Percentiles rank a stretch among this genome's conserved stretches.
Conservation (phyloP, 1,139 yeast genomes). For the Nadsonia commutata region DNA sequence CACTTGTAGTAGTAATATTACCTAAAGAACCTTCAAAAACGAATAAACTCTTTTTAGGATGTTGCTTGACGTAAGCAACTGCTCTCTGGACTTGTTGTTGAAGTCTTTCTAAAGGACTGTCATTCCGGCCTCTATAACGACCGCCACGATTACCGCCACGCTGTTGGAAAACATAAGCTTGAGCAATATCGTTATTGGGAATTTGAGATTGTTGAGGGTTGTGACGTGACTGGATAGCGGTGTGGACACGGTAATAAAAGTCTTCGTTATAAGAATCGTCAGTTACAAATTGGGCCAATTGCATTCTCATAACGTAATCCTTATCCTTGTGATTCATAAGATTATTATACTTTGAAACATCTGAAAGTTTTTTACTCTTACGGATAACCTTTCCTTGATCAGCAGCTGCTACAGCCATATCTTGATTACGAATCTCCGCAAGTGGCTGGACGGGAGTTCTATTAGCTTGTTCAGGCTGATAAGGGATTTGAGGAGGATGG, state of each 20-base stretch:
- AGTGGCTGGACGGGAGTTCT: constrained; percentile 12
- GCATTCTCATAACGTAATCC: constrained; percentile 87
- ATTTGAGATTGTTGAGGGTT: constrained; percentile 24
- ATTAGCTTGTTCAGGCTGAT: neutral
- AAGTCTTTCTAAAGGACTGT: constrained; percentile 91
- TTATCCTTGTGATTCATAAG: constrained; percentile 95
- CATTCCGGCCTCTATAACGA: constrained; percentile 58
- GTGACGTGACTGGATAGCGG: constrained; percentile 58
- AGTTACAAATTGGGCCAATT: constrained; percentile 86
- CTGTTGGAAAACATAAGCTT: constrained; percentile 86
- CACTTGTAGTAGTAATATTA: constrained; percentile 56
- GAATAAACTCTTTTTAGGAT: constrained; percentile 58
- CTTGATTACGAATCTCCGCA: constrained; percentile 22
- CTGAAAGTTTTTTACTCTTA: constrained; percentile 57
- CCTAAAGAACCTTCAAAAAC: constrained; percentile 87
- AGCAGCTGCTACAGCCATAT: constrained; percentile 13
- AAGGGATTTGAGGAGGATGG: constrained; percentile 11
- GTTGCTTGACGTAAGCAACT: constrained; percentile 84
- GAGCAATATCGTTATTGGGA: constrained; percentile 57
- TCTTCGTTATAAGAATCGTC: constrained; percentile 97
- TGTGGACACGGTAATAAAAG: constrained; percentile 87
- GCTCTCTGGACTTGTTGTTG: constrained; percentile 97
- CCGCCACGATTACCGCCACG: constrained; percentile 72
- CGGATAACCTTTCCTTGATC: constrained; percentile 32
- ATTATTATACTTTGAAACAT: constrained; percentile 42